Conservation (phyloP, 306 rosid genomes). For the Sechiopsis laciniata region DNA sequence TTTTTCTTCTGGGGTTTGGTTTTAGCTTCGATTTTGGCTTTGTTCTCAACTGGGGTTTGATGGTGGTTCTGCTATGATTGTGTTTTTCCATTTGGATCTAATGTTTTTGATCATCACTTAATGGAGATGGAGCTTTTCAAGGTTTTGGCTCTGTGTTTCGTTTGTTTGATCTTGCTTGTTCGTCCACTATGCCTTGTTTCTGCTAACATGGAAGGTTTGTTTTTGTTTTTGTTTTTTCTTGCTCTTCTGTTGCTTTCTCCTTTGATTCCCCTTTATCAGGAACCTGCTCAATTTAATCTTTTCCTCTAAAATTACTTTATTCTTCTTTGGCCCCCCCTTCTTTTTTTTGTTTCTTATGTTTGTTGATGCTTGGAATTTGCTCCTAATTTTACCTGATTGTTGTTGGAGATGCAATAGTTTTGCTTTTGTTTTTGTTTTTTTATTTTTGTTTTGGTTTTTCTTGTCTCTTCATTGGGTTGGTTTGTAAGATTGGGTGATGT, state of each 20-base stretch:
- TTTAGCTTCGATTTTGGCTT: slow-evolving; percentile 19
- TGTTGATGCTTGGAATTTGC: not conserved
- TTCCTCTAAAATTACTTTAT: not conserved
- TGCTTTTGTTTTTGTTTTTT: too few relatives aligned
- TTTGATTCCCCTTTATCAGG: not conserved
- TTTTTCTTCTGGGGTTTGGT: not conserved
- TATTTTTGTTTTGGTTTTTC: not conserved
- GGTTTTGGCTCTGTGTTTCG: slow-evolving; percentile 45
- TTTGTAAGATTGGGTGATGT: not conserved
- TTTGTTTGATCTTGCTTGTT: slow-evolving; percentile 48
- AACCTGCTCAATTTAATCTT: not conserved
- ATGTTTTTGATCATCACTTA: slow-evolving; percentile 48
- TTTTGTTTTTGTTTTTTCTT: not conserved
- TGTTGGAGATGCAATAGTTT: not conserved
- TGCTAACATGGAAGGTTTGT: slow-evolving; percentile 93
- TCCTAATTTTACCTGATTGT: not conserved
- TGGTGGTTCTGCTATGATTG: slow-evolving; percentile 38
- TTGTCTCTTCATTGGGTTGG: slow-evolving; percentile 7
- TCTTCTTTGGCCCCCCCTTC: not conserved
- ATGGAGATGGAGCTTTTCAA: slow-evolving; percentile 48
- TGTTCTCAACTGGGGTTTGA: slow-evolving; percentile 18
- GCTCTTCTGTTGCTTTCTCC: not conserved
- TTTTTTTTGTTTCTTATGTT: slow-evolving; percentile 1
- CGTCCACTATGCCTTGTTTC: slow-evolving; percentile 65
- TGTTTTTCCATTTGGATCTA: slow-evolving; percentile 73